Evolutionary conservation across 2,329 filamentous ascomycete species (phyloP).

Genomic region (Stagonosporopsis cucurbitacearum): DNA sequence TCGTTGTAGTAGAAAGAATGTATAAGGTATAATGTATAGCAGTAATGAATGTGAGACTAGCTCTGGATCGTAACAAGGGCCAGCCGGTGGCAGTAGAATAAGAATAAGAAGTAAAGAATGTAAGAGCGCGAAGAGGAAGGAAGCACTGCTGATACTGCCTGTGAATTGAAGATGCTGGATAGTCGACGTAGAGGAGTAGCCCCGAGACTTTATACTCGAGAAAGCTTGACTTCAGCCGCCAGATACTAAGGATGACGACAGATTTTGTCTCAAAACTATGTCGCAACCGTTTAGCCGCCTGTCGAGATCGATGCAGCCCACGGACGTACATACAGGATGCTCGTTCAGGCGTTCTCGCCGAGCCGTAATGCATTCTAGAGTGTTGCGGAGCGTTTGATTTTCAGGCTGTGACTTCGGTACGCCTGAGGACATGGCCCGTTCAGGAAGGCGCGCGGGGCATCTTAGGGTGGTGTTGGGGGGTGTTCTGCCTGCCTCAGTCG

Average conservation of each 20-base stretch:
- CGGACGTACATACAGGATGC: slow-evolving; percentile 8
- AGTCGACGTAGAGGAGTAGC: slow-evolving; percentile 18
- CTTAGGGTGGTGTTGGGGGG: slow-evolving; percentile 26
- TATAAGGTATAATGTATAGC: slow-evolving; percentile 14
- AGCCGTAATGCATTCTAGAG: slow-evolving; percentile 40
- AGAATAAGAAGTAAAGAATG: slow-evolving; percentile 33
- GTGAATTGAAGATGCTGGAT: slow-evolving; percentile 39
- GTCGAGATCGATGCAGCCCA: not conserved
- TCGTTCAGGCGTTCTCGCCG: slow-evolving; percentile 32
- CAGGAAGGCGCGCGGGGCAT: slow-evolving; percentile 26
- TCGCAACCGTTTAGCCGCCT: not conserved
- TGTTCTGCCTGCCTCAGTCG: slow-evolving; percentile 38
- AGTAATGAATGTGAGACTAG: slow-evolving; percentile 43
- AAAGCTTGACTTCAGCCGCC: slow-evolving; percentile 20
- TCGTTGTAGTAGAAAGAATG: slow-evolving; percentile 20
- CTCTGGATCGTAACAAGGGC: slow-evolving; percentile 37
- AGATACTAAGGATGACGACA: slow-evolving; percentile 23
- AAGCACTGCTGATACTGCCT: slow-evolving; percentile 35
- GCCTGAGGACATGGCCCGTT: slow-evolving; percentile 30
- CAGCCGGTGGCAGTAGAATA: slow-evolving; percentile 40
- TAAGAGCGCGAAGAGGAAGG: slow-evolving; percentile 25
- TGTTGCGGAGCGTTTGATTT: slow-evolving; percentile 45
- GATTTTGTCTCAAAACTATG: slow-evolving; percentile 7
- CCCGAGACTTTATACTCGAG: slow-evolving; percentile 37
- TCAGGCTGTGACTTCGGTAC: slow-evolving; percentile 40